phyloP scores from a whole-genome alignment of 2,329 filamentous ascomycete genomes.

The Xylariaceae sp. region DNA sequence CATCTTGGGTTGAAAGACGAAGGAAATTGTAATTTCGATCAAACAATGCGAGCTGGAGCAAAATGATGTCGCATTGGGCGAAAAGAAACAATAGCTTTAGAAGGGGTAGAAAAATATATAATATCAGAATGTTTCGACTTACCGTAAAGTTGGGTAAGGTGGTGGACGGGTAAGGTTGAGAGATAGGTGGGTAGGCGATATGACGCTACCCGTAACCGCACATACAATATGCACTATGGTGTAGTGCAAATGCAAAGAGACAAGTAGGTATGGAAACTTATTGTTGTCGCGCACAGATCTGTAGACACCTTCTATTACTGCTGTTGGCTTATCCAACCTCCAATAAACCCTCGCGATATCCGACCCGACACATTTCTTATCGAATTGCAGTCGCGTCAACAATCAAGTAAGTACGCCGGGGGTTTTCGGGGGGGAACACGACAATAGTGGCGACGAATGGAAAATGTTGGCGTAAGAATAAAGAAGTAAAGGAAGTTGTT shows the following conservation, averaged over 20 bases:
- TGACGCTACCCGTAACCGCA: slow-evolving; percentile 12
- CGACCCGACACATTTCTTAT: slow-evolving; percentile 38
- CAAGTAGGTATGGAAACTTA: slow-evolving; percentile 16
- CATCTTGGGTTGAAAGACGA: slow-evolving; percentile 3
- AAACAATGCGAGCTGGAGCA: neutral
- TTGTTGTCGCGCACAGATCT: slow-evolving; percentile 32
- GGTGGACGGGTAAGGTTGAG: no score
- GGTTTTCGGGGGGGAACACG: slow-evolving; percentile 1
- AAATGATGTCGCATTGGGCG: neutral
- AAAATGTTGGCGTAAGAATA: neutral
- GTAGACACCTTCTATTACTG: slow-evolving; percentile 27
- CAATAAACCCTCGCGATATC: slow-evolving; percentile 35
- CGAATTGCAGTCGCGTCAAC: slow-evolving; percentile 33
- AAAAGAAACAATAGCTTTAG: neutral
- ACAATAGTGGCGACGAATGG: neutral
- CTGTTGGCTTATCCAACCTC: slow-evolving; percentile 37
- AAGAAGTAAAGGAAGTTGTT: neutral
- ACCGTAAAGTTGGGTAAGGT: slow-evolving; percentile 15
- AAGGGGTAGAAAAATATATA: slow-evolving; percentile 4
- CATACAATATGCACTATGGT: neutral
- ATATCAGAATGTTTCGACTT: neutral
- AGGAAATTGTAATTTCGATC: slow-evolving; percentile 5
- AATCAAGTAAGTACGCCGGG: slow-evolving; percentile 14
- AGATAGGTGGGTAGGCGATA: neutral
- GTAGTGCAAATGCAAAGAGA: slow-evolving; percentile 6